Percentiles rank a stretch among this genome's conserved stretches.
Conservation (phyloP, 2,329 filamentous ascomycete genomes). For the Penicillium hesseltinei region DNA sequence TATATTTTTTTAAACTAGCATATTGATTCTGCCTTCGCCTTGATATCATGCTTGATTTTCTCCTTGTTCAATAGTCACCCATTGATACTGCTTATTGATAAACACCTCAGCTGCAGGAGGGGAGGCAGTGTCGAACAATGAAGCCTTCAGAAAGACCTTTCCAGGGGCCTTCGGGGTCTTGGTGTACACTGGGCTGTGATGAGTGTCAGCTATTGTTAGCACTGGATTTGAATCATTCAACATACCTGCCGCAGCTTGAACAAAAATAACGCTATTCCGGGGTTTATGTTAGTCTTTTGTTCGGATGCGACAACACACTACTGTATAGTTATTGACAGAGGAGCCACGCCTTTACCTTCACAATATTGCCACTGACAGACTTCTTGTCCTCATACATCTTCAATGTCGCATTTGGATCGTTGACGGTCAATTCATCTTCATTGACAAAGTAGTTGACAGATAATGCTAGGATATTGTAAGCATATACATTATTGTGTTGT, state of each 20-base stretch:
- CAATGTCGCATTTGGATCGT: slow-evolving; percentile 12
- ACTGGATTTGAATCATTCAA: neutral
- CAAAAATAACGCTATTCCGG: slow-evolving; percentile 24
- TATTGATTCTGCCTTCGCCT: neutral
- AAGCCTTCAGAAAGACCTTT: slow-evolving; percentile 21
- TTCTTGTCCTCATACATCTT: slow-evolving; percentile 20
- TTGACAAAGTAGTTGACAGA: slow-evolving; percentile 26
- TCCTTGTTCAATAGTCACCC: slow-evolving; percentile 2
- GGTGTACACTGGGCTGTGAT: slow-evolving; percentile 13
- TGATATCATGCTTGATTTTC: neutral
- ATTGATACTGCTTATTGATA: slow-evolving; percentile 6
- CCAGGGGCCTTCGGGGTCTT: slow-evolving; percentile 16
- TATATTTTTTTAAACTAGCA: too few species aligned
- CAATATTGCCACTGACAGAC: slow-evolving; percentile 14
- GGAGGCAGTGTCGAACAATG: slow-evolving; percentile 19
- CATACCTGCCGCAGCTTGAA: slow-evolving; percentile 25
- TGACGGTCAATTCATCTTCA: slow-evolving; percentile 17
- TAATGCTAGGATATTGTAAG: slow-evolving; percentile 13
- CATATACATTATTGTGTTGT: neutral
- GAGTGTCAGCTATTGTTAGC: neutral
- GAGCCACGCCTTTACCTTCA: slow-evolving; percentile 6
- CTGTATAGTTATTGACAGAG: neutral
- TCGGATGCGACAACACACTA: neutral
- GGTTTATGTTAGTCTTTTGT: neutral
- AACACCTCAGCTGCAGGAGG: slow-evolving; percentile 14